Percentiles rank a stretch among this genome's conserved stretches.
Conservation (phyloP, 2,329 filamentous ascomycete genomes). For the Xylariaceae sp. region DNA sequence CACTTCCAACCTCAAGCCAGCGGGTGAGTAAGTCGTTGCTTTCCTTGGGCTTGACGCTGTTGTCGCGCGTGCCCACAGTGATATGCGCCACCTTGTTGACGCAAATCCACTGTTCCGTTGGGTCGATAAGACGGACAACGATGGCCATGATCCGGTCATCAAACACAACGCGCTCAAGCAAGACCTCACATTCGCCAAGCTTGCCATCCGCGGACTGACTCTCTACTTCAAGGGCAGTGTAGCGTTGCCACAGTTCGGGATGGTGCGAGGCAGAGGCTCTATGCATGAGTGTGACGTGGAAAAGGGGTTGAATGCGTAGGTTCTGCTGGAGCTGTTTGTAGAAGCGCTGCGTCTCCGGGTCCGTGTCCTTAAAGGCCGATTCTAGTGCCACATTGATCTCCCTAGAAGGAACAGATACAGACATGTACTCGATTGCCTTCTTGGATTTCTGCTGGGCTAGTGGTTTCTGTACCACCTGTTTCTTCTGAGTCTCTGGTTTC, state of each 20-base stretch:
- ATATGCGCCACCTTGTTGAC: constrained; percentile 79
- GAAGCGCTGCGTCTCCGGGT: constrained; percentile 54
- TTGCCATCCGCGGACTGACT: constrained; percentile 37
- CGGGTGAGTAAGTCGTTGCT: constrained; percentile 76
- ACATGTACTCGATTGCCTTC: constrained; percentile 53
- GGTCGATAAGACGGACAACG: constrained; percentile 66
- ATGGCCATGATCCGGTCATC: constrained; percentile 87
- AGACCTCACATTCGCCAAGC: constrained; percentile 60
- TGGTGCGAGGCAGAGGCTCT: constrained; percentile 56
- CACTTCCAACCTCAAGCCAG: constrained; percentile 61
- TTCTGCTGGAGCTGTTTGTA: constrained; percentile 70
- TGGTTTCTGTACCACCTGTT: constrained; percentile 36
- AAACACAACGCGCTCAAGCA: constrained; percentile 70
- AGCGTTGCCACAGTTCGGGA: constrained; percentile 70
- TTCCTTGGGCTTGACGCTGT: constrained; percentile 81
- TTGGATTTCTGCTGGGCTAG: constrained; percentile 36
- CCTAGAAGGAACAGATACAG: constrained; percentile 41
- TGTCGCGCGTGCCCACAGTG: constrained; percentile 76
- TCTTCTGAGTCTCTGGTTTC: constrained; percentile 38
- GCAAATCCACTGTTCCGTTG: constrained; percentile 57
- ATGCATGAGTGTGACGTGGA: constrained; percentile 94
- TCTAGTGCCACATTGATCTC: constrained; percentile 55
- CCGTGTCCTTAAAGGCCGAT: constrained; percentile 57
- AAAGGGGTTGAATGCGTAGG: constrained; percentile 73
- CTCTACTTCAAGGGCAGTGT: constrained; percentile 49